A percentile compares a stretch with the other conserved stretches of the same genome.
phyloP scores from a whole-genome alignment of 2,329 filamentous ascomycete genomes.

The Pseudomassariella vexata region DNA sequence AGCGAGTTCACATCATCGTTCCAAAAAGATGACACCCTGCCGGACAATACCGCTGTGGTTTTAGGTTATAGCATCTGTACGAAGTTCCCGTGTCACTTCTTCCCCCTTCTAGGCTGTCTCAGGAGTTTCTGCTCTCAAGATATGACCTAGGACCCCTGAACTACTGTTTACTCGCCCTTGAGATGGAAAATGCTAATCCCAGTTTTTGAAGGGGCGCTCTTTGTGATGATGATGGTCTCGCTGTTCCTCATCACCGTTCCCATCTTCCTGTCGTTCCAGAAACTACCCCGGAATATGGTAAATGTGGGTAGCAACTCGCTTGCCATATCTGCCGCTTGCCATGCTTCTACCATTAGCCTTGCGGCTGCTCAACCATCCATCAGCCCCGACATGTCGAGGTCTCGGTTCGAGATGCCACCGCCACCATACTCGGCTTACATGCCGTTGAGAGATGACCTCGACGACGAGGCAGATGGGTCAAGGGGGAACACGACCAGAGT shows the following conservation, averaged over 20 bases:
- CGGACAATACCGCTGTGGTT: slow-evolving; percentile 8
- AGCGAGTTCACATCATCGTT: neutral
- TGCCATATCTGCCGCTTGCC: slow-evolving; percentile 16
- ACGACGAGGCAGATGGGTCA: neutral
- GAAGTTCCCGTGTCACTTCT: too few relatives aligned
- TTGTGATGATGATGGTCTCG: slow-evolving; percentile 8
- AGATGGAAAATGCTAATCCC: too few relatives aligned
- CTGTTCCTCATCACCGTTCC: slow-evolving; percentile 13
- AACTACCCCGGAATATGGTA: slow-evolving; percentile 11
- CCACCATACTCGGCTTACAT: neutral
- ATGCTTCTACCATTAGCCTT: slow-evolving; percentile 8
- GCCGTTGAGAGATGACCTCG: neutral
- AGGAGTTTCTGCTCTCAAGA: too few relatives aligned
- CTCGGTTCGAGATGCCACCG: neutral
- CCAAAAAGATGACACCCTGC: slow-evolving; percentile 8
- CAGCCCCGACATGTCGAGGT: neutral
- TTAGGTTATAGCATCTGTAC: slow-evolving; percentile 12
- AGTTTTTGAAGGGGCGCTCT: too few relatives aligned
- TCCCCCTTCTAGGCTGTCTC: too few relatives aligned
- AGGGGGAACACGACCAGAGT: too few relatives aligned
- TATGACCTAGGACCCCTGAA: too few relatives aligned
- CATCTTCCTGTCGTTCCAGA: slow-evolving; percentile 9
- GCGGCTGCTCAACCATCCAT: neutral
- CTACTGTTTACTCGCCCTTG: too few relatives aligned
- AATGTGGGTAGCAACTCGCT: slow-evolving; percentile 16